Conservation (phyloP, 805 yeast genomes). For the Yarrowia bubula region DNA sequence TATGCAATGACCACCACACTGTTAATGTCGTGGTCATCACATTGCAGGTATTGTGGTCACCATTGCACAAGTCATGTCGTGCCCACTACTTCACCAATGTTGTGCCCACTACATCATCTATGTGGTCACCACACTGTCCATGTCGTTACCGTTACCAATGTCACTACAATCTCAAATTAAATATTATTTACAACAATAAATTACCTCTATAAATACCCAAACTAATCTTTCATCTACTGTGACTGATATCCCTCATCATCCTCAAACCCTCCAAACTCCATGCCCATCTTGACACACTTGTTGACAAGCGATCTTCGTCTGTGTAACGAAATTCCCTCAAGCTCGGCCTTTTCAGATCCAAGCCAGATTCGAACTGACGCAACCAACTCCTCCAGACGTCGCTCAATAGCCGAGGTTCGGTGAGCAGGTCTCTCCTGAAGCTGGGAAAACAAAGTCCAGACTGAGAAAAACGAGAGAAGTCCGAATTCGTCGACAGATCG, state of each 20-base stretch:
- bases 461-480: slow-evolving; percentile 39
- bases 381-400: slow-evolving; percentile 33
- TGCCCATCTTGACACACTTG: slow-evolving; percentile 37
- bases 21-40: too few relatives aligned
- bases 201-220: slow-evolving; percentile 21
- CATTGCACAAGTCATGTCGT: too few relatives aligned
- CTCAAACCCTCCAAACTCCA: slow-evolving; percentile 38
- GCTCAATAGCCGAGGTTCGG: slow-evolving; percentile 25
- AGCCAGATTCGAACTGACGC: slow-evolving; percentile 39
- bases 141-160: too few relatives aligned
- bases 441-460: slow-evolving; percentile 32
- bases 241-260: slow-evolving; percentile 35
- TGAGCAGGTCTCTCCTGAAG: slow-evolving; percentile 29
- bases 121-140: too few relatives aligned
- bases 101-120: too few relatives aligned
- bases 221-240: not conserved
- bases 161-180: not conserved
- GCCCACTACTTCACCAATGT: too few relatives aligned
- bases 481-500: slow-evolving; percentile 33
- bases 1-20: too few relatives aligned
- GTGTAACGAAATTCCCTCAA: slow-evolving; percentile 34
- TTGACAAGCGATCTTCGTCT: slow-evolving; percentile 38
- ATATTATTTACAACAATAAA: slow-evolving; percentile 20
- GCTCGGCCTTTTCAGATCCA: slow-evolving; percentile 39
- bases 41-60: too few relatives aligned